Evolutionary conservation across 1,139 yeast genomes (phyloP).

Genomic region (Candida neerlandica): DNA sequence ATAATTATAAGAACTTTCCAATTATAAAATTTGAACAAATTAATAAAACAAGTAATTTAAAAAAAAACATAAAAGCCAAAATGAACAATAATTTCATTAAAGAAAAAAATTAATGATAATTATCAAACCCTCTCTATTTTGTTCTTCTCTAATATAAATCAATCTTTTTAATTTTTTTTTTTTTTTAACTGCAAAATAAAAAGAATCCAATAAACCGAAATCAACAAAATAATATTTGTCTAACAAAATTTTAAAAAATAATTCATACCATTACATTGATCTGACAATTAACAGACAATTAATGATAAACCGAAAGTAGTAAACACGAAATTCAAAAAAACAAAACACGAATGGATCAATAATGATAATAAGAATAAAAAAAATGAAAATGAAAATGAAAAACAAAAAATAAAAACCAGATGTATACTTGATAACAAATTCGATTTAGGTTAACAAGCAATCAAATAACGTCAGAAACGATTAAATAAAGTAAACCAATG

Average conservation of each 20-base stretch:
- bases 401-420: not conserved
- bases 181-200: not conserved
- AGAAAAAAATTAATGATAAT: not conserved
- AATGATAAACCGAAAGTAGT: not conserved
- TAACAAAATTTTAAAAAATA: not conserved
- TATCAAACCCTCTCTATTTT: not conserved
- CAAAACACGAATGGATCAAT: not conserved
- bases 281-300: not conserved
- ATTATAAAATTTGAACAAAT: too few species aligned
- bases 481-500: constrained; percentile 7
- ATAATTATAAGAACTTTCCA: too few species aligned
- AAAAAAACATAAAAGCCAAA: not conserved
- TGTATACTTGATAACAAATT: not conserved
- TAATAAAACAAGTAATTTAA: not conserved
- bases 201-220: constrained; percentile 2
- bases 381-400: not conserved
- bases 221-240: not conserved
- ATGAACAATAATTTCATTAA: not conserved
- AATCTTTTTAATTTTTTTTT: too few species aligned
- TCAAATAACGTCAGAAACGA: not conserved
- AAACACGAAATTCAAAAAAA: not conserved
- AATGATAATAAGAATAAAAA: not conserved
- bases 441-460: not conserved
- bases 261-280: too few species aligned
- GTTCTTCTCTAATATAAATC: not conserved